Evolutionary conservation across 768 basidiomycete genomes (phyloP), one percentile per base, ranked within the genome.

Genomic region (Hericium coralloides): DNA sequence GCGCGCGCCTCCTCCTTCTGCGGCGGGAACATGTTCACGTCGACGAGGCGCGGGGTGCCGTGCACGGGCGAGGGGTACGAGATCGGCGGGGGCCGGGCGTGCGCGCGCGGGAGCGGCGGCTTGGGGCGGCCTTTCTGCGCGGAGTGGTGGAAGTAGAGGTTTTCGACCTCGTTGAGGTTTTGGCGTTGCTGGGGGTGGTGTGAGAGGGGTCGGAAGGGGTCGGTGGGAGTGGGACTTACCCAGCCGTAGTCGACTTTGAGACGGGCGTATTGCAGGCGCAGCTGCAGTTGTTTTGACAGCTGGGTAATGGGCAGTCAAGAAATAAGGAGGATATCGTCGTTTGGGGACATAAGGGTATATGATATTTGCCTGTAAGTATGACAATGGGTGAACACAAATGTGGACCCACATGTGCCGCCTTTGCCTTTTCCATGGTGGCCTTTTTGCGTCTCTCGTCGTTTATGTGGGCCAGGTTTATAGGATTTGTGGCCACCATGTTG

Each of bases 231-330:
- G 50, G n/a, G 45, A 73, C 82, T 48, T 68, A 87, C 87, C 87
- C 87, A 89, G 51, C 87, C 87, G 65, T 87, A 78, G 59, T 89
- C 85, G 50, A 89, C 87, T 64, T 89, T 89, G 55, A 89, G 73
- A 60, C 79, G 74, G 25, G 87, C 87, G 65, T 89, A 89, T 63
- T 85, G 87, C 10, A 89, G 73, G 25, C 87, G 79, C 74, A 85
- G 77, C 68, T 85, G 85, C 38, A 89, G 75, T 60, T 88, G 85
- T 61, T 83, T 77, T 5, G 82, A 82, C 47, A 89, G 75, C 87
- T 88, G 62, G 9, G 12, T 20, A n/a, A 7, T 17, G 12, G 31
- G 4, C 6, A 8, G 4, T 31, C 4, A 31, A 31, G 26, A 31
- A 8, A 31, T 1, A 31, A 31, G 9, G 2, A 31, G 26, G 1